Percentiles rank a stretch among this genome's conserved stretches.
phyloP scores from a whole-genome alignment of 2,329 filamentous ascomycete species.

The Fusarium floridanum region DNA sequence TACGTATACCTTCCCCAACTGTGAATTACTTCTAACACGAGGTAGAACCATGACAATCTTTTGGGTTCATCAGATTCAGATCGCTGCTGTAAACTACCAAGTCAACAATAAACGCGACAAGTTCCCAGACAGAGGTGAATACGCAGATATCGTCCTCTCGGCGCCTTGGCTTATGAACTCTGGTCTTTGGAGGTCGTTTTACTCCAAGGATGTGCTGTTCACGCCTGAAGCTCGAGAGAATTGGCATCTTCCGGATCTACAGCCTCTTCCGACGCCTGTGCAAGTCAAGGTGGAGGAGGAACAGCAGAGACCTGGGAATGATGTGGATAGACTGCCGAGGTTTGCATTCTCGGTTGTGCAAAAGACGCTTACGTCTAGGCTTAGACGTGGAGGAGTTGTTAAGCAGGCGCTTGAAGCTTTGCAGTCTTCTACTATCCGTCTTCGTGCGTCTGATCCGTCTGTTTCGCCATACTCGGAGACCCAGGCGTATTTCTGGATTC shows the following conservation, averaged over 20 bases:
- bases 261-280: constrained; percentile 43
- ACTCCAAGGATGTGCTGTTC: constrained; percentile 51
- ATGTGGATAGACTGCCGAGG: constrained; percentile 40
- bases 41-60: constrained; percentile 51
- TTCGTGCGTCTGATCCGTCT: constrained; percentile 24
- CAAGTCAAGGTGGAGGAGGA: neutral
- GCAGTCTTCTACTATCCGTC: constrained; percentile 43
- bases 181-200: constrained; percentile 49
- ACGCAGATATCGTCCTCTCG: constrained; percentile 42
- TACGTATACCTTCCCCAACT: constrained; percentile 1
- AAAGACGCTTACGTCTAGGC: constrained; percentile 33
- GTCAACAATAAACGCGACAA: constrained; percentile 9
- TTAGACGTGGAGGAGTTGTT: constrained; percentile 43
- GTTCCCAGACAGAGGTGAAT: constrained; percentile 36
- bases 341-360: constrained; percentile 51
- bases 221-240: constrained; percentile 43
- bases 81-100: constrained; percentile 46
- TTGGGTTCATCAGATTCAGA: constrained; percentile 52
- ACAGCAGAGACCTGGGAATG: neutral
- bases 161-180: constrained; percentile 48
- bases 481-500: constrained; percentile 51
- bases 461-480: constrained; percentile 50
- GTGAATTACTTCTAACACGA: neutral
- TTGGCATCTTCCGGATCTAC: constrained; percentile 50
- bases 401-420: constrained; percentile 44